phyloP scores from a whole-genome alignment of 2,329 filamentous ascomycete species.

The Paecilomyces formosus region DNA sequence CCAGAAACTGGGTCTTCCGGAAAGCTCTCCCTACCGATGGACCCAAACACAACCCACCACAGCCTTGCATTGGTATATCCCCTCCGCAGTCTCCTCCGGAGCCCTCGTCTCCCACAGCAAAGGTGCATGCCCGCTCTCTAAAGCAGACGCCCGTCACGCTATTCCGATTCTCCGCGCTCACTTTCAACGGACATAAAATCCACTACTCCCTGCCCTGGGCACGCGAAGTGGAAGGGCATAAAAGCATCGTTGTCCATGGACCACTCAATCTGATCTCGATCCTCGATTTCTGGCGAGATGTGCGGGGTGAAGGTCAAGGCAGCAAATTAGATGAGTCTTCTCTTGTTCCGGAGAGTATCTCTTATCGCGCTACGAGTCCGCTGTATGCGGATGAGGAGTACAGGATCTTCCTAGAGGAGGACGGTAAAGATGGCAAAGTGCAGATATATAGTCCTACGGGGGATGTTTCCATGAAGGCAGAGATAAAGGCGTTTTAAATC shows the following conservation, averaged over 20 bases:
- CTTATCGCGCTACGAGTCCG: constrained; percentile 43
- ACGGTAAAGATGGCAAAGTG: constrained; percentile 21
- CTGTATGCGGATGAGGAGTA: constrained; percentile 45
- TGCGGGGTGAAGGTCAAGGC: constrained; percentile 12
- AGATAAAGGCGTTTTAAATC: constrained; percentile 14
- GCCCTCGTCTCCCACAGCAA: constrained; percentile 13
- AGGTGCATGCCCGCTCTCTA: constrained; percentile 23
- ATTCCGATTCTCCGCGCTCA: constrained; percentile 39
- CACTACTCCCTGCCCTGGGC: constrained; percentile 39
- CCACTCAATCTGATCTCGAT: constrained; percentile 38
- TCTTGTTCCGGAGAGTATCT: constrained; percentile 34
- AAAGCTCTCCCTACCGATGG: constrained; percentile 23
- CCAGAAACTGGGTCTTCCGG: constrained; percentile 40
- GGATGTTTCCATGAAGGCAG: constrained; percentile 31
- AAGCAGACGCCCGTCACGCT: constrained; percentile 31
- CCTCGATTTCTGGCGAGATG: constrained; percentile 38
- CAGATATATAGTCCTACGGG: constrained; percentile 25
- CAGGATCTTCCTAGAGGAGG: constrained; percentile 34
- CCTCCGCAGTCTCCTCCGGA: constrained; percentile 11
- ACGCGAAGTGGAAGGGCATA: constrained; percentile 35
- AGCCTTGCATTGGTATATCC: constrained; percentile 1
- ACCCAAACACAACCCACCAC: not conserved
- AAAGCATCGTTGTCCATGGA: constrained; percentile 37
- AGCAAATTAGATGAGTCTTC: constrained; percentile 10
- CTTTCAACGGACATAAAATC: constrained; percentile 39